Conservation (phyloP, 2,329 filamentous ascomycete species). For the Tothia fuscella region DNA sequence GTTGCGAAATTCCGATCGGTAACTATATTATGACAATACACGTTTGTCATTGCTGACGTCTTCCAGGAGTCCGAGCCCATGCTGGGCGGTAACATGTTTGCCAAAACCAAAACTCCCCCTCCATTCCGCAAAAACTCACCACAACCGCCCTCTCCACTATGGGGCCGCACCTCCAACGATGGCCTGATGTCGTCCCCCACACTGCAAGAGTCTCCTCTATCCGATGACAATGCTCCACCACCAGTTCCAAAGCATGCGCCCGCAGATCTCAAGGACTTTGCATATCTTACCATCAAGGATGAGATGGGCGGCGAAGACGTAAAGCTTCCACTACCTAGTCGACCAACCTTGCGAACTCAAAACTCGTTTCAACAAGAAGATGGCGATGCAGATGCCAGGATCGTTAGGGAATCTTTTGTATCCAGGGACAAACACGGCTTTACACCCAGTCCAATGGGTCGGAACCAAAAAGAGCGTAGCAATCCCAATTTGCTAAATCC, state of each 20-base stretch:
- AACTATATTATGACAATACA: neutral
- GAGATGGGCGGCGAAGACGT: neutral
- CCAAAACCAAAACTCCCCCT: neutral
- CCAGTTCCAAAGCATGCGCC: conserved; percentile 7
- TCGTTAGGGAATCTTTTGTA: conserved; percentile 9
- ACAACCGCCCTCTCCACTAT: conserved; percentile 1
- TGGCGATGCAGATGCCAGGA: conserved; percentile 9
- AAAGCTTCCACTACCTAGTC: neutral
- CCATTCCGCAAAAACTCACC: neutral
- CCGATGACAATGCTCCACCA: conserved; percentile 8
- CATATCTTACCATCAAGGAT: neutral
- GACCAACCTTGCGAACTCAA: neutral
- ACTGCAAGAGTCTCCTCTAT: conserved; percentile 1
- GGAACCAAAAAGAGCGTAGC: neutral
- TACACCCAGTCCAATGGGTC: conserved; percentile 1
- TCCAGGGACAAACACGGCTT: conserved; percentile 1
- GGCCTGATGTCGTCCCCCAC: conserved; percentile 8
- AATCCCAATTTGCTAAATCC: neutral
- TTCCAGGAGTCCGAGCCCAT: conserved; percentile 4
- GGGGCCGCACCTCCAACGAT: conserved; percentile 9
- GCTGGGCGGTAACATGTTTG: neutral
- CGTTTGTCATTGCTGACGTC: neutral
- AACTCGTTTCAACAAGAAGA: conserved; percentile 1
- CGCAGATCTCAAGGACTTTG: conserved; percentile 1
- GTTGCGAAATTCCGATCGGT: neutral